phyloP scores from a whole-genome alignment of 1,139 yeast genomes.

The Suhomyces bolitotheri region DNA sequence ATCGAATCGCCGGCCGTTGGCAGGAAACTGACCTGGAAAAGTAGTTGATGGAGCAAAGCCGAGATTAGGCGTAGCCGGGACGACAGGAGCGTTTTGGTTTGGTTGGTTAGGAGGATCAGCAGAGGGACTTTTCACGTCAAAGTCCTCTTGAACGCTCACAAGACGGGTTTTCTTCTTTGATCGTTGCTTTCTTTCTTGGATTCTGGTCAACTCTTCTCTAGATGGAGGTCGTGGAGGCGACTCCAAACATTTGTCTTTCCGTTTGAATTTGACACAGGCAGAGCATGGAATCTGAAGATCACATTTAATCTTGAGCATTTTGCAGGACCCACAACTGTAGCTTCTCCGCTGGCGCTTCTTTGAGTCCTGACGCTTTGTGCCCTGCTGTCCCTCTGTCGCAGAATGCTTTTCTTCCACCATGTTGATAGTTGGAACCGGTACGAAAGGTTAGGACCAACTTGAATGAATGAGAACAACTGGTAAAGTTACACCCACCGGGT shows the following conservation, averaged over 20 bases:
- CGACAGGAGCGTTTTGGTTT: too few species aligned
- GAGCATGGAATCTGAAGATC: conserved; percentile 52
- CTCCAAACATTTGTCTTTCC: conserved; percentile 38
- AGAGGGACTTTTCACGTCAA: too few species aligned
- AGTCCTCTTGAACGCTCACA: too few species aligned
- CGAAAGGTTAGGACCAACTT: too few species aligned
- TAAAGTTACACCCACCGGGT: too few species aligned
- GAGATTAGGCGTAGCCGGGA: too few species aligned
- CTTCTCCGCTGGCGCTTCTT: conserved; percentile 45
- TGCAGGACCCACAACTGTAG: conserved; percentile 60
- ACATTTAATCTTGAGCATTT: conserved; percentile 53
- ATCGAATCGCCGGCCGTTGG: too few species aligned
- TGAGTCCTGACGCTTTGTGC: conserved; percentile 6
- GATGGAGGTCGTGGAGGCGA: conserved; percentile 53
- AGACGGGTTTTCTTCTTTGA: conserved; percentile 12
- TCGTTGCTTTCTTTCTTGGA: conserved; percentile 19
- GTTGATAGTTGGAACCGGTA: too few species aligned
- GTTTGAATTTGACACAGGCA: conserved; percentile 45
- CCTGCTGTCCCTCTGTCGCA: neutral
- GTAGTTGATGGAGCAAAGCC: too few species aligned
- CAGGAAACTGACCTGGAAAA: too few species aligned
- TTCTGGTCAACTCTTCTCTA: conserved; percentile 22
- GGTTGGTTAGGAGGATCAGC: too few species aligned
- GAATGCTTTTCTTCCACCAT: conserved; percentile 4
- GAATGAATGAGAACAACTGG: too few species aligned